Evolutionary conservation across 345 rosid genomes (phyloP).

Genomic region (Ailanthus altissimus): DNA sequence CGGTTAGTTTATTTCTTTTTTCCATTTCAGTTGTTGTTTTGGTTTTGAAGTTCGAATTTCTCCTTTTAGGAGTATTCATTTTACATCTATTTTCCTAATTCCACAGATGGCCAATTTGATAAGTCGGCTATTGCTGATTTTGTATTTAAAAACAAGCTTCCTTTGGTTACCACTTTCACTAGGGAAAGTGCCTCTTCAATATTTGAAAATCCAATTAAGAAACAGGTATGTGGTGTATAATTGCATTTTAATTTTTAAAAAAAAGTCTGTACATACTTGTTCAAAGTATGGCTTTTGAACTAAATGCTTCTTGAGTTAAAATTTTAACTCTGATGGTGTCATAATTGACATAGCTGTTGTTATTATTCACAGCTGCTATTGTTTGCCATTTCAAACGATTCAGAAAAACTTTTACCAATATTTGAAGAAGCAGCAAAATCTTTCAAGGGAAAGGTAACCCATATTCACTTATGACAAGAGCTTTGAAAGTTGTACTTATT

Average conservation of each 20-base stretch:
- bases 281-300: not conserved
- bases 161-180: conserved; percentile 78
- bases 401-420: conserved; percentile 60
- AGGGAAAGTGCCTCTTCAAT: conserved; percentile 74
- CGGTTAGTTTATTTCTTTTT: conserved; percentile 49
- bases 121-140: conserved; percentile 69
- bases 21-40: conserved; percentile 18
- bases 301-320: not conserved
- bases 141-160: conserved; percentile 80
- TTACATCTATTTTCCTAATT: conserved; percentile 21
- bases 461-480: not conserved
- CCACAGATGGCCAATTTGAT: conserved; percentile 81
- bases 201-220: conserved; percentile 87
- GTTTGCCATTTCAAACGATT: conserved; percentile 66
- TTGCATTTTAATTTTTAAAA: not conserved
- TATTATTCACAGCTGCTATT: conserved; percentile 62
- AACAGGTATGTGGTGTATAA: conserved; percentile 53
- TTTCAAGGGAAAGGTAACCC: conserved; percentile 90
- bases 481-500: not conserved
- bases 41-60: conserved; percentile 3
- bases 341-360: conserved; percentile 5
- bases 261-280: not conserved
- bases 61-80: not conserved
- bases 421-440: conserved; percentile 82
- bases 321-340: not conserved